Percentiles rank a stretch among this genome's conserved stretches.
Evolutionary conservation across 176 grass and related monocot genomes (phyloP).

Genomic region (Pharus latifolius): DNA sequence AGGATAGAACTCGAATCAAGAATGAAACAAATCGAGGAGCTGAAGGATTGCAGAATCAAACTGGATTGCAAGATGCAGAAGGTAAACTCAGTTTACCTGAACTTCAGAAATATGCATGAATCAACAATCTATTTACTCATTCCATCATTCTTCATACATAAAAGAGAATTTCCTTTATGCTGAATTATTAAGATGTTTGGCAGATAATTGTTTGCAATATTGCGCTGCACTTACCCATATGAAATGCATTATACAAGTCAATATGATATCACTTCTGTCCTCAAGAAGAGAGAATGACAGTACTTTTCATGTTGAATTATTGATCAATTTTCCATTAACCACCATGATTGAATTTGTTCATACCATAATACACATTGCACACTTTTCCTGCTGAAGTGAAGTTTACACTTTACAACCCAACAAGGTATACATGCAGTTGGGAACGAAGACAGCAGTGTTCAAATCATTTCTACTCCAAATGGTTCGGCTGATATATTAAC

Average conservation of each 20-base stretch:
- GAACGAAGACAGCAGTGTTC: neutral
- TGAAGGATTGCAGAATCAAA: neutral
- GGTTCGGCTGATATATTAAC: neutral
- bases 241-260: neutral
- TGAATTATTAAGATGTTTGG: too few species aligned
- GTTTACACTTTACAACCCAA: too few species aligned
- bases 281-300: neutral
- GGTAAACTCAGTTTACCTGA: neutral
- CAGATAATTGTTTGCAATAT: too few species aligned
- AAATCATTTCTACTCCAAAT: neutral
- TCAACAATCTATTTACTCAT: neutral
- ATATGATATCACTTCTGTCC: neutral
- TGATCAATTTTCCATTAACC: too few species aligned
- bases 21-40: neutral
- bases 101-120: neutral
- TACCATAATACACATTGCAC: too few species aligned
- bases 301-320: too few species aligned
- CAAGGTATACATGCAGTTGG: neutral
- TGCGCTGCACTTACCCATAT: too few species aligned
- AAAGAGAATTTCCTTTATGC: too few species aligned
- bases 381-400: neutral
- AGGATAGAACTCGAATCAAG: neutral
- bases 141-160: too few species aligned
- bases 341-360: too few species aligned
- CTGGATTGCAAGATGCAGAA: slow-evolving; percentile 6